Evolutionary conservation across 345 rosid species (phyloP).

Genomic region (Aegle marmelos): DNA sequence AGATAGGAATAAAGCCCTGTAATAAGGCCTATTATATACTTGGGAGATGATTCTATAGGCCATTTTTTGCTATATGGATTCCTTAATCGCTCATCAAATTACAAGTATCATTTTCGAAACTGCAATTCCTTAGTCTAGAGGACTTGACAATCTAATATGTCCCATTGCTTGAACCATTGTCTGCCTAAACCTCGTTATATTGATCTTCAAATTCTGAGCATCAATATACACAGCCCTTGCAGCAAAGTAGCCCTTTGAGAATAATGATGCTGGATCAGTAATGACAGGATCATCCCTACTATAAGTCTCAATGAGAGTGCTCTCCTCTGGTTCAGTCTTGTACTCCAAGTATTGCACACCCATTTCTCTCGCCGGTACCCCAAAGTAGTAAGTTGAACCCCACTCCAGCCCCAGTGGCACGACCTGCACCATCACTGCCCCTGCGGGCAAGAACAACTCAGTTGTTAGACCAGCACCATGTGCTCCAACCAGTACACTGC

Average conservation of each 20-base stretch:
- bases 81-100: neutral
- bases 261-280: slow-evolving; percentile 19
- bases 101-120: neutral
- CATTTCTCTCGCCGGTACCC: slow-evolving; percentile 32
- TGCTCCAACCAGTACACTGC: slow-evolving; percentile 34
- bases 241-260: neutral
- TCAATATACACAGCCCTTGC: slow-evolving; percentile 23
- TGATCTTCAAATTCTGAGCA: slow-evolving; percentile 30
- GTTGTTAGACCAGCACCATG: slow-evolving; percentile 51
- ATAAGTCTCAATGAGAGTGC: slow-evolving; percentile 26
- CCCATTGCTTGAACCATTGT: slow-evolving; percentile 30
- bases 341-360: slow-evolving; percentile 34
- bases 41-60: neutral
- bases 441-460: slow-evolving; percentile 28
- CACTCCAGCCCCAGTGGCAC: slow-evolving; percentile 37
- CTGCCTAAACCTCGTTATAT: slow-evolving; percentile 26
- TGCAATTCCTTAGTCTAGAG: slow-evolving; percentile 2
- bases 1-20: neutral
- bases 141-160: slow-evolving; percentile 2
- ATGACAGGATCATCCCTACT: slow-evolving; percentile 31
- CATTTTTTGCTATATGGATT: neutral
- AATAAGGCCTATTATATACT: neutral
- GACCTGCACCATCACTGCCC: slow-evolving; percentile 33
- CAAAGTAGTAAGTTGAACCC: slow-evolving; percentile 26
- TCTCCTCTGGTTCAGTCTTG: slow-evolving; percentile 36